These are phyloP conservation scores for Murraya paniculata DNA, from an alignment of 345 rosid genomes.

Conservation along the genomic window DNA sequence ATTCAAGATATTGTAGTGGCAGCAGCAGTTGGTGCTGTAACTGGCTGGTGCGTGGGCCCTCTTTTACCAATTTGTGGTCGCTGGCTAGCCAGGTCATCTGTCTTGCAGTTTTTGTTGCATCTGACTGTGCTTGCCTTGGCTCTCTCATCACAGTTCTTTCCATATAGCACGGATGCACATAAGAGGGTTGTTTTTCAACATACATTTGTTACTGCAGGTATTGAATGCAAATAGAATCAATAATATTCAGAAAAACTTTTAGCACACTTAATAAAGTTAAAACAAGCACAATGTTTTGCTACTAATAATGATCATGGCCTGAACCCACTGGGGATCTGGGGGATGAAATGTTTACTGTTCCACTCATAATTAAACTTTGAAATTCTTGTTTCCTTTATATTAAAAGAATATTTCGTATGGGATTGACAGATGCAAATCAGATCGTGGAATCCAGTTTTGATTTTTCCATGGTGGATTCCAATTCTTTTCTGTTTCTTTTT, in stretches of 20 bases:
- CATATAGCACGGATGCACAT: slow-evolving; percentile 82
- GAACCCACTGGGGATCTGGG: not conserved
- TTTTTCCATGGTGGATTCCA: slow-evolving; percentile 79
- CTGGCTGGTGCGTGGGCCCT: slow-evolving; percentile 87
- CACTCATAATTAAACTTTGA: not conserved
- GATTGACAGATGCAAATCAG: slow-evolving; percentile 58
- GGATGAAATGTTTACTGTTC: not conserved
- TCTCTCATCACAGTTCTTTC: slow-evolving; percentile 82
- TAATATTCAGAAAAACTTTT: slow-evolving; percentile 3
- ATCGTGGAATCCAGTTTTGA: slow-evolving; percentile 65
- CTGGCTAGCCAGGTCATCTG: slow-evolving; percentile 75
- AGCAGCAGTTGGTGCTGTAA: slow-evolving; percentile 58
- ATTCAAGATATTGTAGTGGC: slow-evolving; percentile 74
- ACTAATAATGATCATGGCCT: not conserved
- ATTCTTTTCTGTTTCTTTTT: slow-evolving; percentile 65
- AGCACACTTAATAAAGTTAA: not conserved
- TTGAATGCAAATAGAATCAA: slow-evolving; percentile 1
- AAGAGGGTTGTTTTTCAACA: slow-evolving; percentile 92
- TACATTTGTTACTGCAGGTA: slow-evolving; percentile 72
- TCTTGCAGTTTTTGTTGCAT: slow-evolving; percentile 70
- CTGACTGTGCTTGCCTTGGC: slow-evolving; percentile 73
- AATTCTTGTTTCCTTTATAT: not conserved
- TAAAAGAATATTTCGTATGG: slow-evolving; percentile 2
- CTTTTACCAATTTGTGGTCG: slow-evolving; percentile 65
- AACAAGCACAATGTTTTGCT: not conserved